phyloP scores from a whole-genome alignment of 83 land plant species.

The Diphasiastrum complanatum region DNA sequence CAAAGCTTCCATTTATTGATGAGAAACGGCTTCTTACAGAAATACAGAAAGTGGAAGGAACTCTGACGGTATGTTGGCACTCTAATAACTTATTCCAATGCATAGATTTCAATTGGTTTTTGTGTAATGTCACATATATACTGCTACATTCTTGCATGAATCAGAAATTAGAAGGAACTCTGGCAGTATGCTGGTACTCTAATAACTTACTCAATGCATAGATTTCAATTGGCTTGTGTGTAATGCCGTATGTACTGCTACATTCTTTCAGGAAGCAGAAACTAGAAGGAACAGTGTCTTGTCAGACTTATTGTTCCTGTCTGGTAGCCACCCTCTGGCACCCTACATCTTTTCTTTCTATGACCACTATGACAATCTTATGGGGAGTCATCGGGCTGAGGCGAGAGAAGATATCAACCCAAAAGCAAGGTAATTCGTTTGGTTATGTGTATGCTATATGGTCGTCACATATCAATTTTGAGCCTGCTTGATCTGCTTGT shows the following conservation, averaged over 20 bases:
- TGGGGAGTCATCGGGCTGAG: constrained; percentile 30
- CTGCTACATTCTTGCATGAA: constrained; percentile 40
- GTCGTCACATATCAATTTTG: too few relatives aligned
- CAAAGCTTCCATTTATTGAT: constrained; percentile 64
- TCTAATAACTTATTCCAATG: not conserved
- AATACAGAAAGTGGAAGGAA: constrained; percentile 37
- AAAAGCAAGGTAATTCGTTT: constrained; percentile 54
- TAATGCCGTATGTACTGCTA: not conserved
- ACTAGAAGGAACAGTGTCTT: constrained; percentile 50
- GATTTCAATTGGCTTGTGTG: too few relatives aligned
- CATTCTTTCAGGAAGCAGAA: constrained; percentile 48
- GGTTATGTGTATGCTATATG: too few relatives aligned
- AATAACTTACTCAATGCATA: too few relatives aligned
- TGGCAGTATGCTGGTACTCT: too few relatives aligned
- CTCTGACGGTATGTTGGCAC: constrained; percentile 32
- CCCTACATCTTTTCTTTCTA: constrained; percentile 51
- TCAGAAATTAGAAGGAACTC: constrained; percentile 63
- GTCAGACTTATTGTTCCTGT: constrained; percentile 55
- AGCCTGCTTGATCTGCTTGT: too few relatives aligned
- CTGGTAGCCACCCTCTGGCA: constrained; percentile 46
- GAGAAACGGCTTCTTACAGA: constrained; percentile 36
- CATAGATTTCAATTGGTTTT: not conserved
- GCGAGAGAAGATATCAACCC: constrained; percentile 55
- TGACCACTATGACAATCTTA: constrained; percentile 32
- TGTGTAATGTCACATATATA: too few relatives aligned